Conservation (phyloP, 176 grass and related monocot genomes). For the Pontederia paniculata region DNA sequence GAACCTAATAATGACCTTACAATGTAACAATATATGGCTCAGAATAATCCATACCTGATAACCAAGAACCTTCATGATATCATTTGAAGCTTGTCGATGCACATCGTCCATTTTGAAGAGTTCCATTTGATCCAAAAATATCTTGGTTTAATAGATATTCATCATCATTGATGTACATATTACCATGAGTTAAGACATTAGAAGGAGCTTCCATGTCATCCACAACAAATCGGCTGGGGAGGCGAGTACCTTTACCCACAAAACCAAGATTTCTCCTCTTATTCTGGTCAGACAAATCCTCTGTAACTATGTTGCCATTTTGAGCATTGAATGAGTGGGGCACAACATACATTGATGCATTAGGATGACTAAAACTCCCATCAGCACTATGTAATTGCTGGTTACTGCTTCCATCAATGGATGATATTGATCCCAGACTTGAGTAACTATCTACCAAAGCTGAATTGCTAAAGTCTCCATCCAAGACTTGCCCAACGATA, state of each 20-base stretch:
- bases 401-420: conserved; percentile 20
- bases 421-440: neutral
- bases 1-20: too few relatives aligned
- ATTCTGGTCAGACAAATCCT: conserved; percentile 41
- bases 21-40: too few relatives aligned
- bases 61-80: conserved; percentile 8
- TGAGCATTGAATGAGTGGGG: conserved; percentile 39
- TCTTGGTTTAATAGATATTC: conserved; percentile 53
- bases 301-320: conserved; percentile 23
- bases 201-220: conserved; percentile 86
- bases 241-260: conserved; percentile 91
- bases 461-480: conserved; percentile 31
- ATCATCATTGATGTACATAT: conserved; percentile 36
- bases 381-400: conserved; percentile 1
- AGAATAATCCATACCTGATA: too few relatives aligned
- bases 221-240: conserved; percentile 75
- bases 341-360: conserved; percentile 22
- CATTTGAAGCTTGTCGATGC: conserved; percentile 11
- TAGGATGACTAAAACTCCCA: conserved; percentile 14
- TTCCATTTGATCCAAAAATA: conserved; percentile 57
- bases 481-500: conserved; percentile 38
- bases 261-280: conserved; percentile 72
- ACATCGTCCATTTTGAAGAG: conserved; percentile 37
- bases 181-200: conserved; percentile 59
- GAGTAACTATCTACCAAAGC: conserved; percentile 4